Conservation (phyloP, 805 yeast species). For the Wickerhamiella musiphila region DNA sequence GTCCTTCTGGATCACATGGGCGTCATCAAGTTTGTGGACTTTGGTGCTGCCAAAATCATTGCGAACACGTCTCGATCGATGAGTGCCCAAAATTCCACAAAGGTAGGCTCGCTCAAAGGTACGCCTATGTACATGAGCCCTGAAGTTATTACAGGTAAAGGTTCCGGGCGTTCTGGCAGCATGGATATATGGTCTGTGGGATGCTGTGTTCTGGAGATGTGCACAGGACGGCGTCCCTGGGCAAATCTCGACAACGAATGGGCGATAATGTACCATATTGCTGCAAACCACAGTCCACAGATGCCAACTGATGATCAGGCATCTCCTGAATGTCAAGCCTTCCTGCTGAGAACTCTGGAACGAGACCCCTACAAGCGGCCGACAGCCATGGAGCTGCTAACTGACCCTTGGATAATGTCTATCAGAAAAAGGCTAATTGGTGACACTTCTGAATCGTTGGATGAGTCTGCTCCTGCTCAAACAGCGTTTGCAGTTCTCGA, state of each 20-base stretch:
- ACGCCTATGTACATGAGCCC: constrained; percentile 99
- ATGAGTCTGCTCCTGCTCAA: too few relatives aligned
- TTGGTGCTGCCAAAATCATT: constrained; percentile 87
- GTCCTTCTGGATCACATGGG: constrained; percentile 81
- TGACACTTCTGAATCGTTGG: not conserved
- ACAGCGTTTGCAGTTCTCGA: not conserved
- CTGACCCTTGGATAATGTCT: constrained; percentile 18
- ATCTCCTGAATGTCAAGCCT: constrained; percentile 51
- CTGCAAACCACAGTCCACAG: constrained; percentile 83
- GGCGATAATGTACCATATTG: constrained; percentile 97
- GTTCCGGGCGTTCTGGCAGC: constrained; percentile 34
- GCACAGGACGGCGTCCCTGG: constrained; percentile 95
- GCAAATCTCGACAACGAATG: constrained; percentile 88
- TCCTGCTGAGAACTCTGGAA: constrained; percentile 59
- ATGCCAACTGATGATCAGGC: constrained; percentile 67
- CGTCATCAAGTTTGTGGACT: constrained; percentile 86
- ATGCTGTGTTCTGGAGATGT: constrained; percentile 91
- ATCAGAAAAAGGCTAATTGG: constrained; percentile 10
- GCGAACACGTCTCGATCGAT: constrained; percentile 23
- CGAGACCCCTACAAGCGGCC: constrained; percentile 70
- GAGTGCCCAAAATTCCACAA: constrained; percentile 14
- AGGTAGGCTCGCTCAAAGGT: constrained; percentile 41
- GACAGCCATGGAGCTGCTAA: constrained; percentile 66
- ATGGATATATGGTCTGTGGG: constrained; percentile 94
- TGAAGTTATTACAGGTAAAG: constrained; percentile 72